Evolutionary conservation across 2,329 filamentous ascomycete species (phyloP).

Genomic region (Cladosporium phlei): DNA sequence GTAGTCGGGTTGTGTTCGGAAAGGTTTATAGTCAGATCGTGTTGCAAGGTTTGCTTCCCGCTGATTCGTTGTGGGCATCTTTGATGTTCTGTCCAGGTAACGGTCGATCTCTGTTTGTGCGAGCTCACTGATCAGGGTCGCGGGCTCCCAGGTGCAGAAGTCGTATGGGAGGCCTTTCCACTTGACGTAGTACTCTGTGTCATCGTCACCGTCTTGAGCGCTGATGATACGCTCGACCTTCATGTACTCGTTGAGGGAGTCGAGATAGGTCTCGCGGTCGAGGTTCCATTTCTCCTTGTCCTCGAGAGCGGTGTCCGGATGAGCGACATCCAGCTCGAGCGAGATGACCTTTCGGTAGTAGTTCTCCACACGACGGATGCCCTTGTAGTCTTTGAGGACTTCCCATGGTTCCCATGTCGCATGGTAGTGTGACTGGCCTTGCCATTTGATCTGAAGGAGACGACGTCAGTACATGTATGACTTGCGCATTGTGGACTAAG

Average conservation of each 20-base stretch:
- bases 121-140: constrained; percentile 66
- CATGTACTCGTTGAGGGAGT: constrained; percentile 83
- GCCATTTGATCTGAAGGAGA: constrained; percentile 79
- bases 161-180: constrained; percentile 86
- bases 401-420: constrained; percentile 88
- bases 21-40: constrained; percentile 64
- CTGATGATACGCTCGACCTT: constrained; percentile 91
- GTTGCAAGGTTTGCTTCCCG: constrained; percentile 71
- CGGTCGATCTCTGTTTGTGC: constrained; percentile 89
- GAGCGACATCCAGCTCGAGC: constrained; percentile 71
- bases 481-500: background rate
- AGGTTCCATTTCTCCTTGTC: constrained; percentile 90
- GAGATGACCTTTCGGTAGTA: constrained; percentile 82
- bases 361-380: constrained; percentile 86
- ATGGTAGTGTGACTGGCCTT: constrained; percentile 90
- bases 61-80: constrained; percentile 74
- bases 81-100: constrained; percentile 76
- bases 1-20: constrained; percentile 79
- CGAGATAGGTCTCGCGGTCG: constrained; percentile 86
- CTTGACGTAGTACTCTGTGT: constrained; percentile 87
- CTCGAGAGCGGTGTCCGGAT: constrained; percentile 71
- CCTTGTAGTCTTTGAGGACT: constrained; percentile 69
- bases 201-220: constrained; percentile 71
- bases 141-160: constrained; percentile 87
- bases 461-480: constrained; percentile 18